Evolutionary conservation across 192 early-diverging fungal genomes (phyloP).

Genomic region (Blastocladiella britannica): DNA sequence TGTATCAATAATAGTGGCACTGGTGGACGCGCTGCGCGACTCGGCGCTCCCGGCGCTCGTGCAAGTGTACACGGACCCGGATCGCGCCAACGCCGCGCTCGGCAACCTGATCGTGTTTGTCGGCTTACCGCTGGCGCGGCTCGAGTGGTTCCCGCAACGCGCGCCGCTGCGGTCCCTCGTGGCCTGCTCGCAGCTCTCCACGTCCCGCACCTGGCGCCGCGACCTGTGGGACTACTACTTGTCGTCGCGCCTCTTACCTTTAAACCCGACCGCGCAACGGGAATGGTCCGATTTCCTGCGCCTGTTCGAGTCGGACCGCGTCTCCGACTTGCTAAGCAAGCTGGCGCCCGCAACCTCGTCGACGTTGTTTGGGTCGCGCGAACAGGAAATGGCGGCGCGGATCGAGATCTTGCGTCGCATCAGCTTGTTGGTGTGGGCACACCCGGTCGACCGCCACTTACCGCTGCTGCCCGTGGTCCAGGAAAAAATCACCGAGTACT

Average conservation of each 20-base stretch:
- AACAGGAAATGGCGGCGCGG: not conserved
- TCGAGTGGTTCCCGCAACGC: no score
- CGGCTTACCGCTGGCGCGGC: no score
- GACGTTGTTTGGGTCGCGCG: not conserved
- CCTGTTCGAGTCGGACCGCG: not conserved
- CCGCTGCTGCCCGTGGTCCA: not conserved
- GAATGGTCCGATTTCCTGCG: not conserved
- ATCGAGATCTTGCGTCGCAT: not conserved
- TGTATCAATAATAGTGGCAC: no score
- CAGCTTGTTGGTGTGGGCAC: not conserved
- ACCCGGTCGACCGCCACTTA: not conserved
- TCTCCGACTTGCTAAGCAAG: not conserved
- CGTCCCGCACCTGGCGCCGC: not conserved
- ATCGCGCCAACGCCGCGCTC: not conserved
- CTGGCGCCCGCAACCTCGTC: not conserved
- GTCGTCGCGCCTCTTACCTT: not conserved
- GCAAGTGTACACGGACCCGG: no score
- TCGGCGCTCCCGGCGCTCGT: no score
- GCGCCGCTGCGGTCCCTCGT: no score
- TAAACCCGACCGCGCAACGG: not conserved
- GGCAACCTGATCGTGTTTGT: no score
- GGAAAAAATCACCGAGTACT: not conserved
- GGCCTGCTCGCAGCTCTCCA: no score
- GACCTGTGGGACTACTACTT: not conserved
- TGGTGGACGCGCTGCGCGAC: no score